Percentiles rank a stretch among this genome's conserved stretches.
Evolutionary conservation across 1,284 basidiomycete genomes (phyloP).

Genomic region (Naganishia sp.): DNA sequence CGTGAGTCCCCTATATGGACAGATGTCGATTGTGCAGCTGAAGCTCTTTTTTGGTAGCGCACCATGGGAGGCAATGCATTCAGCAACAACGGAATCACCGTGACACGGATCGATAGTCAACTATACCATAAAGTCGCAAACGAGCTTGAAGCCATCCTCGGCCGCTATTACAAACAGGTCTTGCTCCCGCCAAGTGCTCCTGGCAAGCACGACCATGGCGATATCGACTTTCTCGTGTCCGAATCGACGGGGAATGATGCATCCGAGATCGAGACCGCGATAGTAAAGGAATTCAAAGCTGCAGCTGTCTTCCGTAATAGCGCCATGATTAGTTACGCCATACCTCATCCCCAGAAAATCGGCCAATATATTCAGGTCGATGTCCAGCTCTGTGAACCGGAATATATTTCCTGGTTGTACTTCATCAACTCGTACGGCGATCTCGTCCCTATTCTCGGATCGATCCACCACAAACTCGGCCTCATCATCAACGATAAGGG

Average conservation of each 20-base stretch:
- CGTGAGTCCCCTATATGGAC: too few relatives aligned
- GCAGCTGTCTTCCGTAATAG: conserved; percentile 6
- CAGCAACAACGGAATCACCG: background rate
- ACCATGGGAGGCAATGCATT: conserved; percentile 17
- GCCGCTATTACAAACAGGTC: conserved; percentile 1
- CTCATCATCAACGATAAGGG: conserved; percentile 27
- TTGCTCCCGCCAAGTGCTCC: conserved; percentile 10
- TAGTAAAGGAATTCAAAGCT: background rate
- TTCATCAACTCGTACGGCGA: conserved; percentile 26
- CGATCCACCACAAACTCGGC: conserved; percentile 17
- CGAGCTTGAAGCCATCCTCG: background rate
- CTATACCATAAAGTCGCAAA: background rate
- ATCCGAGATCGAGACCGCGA: background rate
- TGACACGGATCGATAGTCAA: conserved; percentile 15
- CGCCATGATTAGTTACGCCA: conserved; percentile 11
- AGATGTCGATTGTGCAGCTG: too few relatives aligned
- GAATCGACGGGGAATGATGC: background rate
- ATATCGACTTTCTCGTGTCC: conserved; percentile 28
- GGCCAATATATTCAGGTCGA: conserved; percentile 18
- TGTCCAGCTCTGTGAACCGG: conserved; percentile 3
- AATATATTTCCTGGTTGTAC: conserved; percentile 9
- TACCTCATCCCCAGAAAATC: conserved; percentile 6
- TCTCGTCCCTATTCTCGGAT: conserved; percentile 21
- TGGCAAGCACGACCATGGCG: conserved; percentile 20
- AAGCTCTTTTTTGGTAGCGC: too few relatives aligned